Percentiles rank a stretch among this genome's conserved stretches.
Conservation (phyloP, 345 rosid genomes). For the Eucalyptus camaldulensis region DNA sequence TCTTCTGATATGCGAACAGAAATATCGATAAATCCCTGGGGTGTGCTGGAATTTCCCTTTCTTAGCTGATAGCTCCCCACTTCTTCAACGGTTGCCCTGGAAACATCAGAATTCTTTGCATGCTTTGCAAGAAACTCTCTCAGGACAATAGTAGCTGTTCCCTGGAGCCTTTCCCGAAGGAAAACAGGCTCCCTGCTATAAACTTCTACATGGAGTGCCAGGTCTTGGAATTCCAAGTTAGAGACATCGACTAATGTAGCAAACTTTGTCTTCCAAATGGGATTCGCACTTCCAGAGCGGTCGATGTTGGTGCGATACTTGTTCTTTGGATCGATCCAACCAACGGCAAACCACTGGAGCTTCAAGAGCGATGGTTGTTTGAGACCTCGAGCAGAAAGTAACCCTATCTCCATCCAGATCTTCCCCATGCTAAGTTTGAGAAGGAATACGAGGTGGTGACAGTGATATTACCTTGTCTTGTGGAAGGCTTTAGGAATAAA, state of each 20-base stretch:
- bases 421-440: conserved; percentile 37
- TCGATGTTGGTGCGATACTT: conserved; percentile 74
- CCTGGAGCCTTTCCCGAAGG: conserved; percentile 69
- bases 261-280: conserved; percentile 78
- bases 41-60: conserved; percentile 47
- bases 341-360: conserved; percentile 88
- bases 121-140: conserved; percentile 56
- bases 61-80: conserved; percentile 75
- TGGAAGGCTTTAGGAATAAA: background rate
- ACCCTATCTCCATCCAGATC: conserved; percentile 51
- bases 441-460: background rate
- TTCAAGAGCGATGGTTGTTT: conserved; percentile 57
- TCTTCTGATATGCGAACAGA: conserved; percentile 57
- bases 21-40: conserved; percentile 73
- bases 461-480: background rate
- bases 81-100: conserved; percentile 25
- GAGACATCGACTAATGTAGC: conserved; percentile 50
- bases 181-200: conserved; percentile 82
- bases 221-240: conserved; percentile 16
- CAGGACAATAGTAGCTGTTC: conserved; percentile 56
- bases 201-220: conserved; percentile 51
- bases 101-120: conserved; percentile 18
- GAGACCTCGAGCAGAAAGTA: conserved; percentile 77
- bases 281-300: conserved; percentile 52
- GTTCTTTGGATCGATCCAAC: conserved; percentile 79